Percentiles rank a stretch among this genome's conserved stretches.
These are phyloP conservation scores for Podospora conica DNA, from an alignment of 495 filamentous ascomycete species.

Conservation along the genomic window DNA sequence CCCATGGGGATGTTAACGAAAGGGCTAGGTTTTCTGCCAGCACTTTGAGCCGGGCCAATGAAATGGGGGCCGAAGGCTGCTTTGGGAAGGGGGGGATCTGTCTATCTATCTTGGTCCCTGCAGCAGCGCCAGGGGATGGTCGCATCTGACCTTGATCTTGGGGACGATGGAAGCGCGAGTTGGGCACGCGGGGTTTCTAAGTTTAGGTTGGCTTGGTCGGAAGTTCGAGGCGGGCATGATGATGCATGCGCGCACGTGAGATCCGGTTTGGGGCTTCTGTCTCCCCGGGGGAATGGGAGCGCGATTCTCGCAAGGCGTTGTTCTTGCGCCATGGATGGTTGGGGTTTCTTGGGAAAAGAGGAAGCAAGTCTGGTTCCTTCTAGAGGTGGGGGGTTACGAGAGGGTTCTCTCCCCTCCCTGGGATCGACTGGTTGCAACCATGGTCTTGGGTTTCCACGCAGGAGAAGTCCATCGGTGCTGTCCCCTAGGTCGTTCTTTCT, in stretches of 20 bases:
- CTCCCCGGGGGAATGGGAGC: no score
- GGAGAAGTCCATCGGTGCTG: no score
- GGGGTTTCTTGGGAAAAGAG: neutral
- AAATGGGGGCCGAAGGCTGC: neutral
- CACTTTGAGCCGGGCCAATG: neutral
- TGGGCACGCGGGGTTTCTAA: neutral
- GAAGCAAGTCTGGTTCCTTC: neutral
- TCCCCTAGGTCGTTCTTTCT: no score
- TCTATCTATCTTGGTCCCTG: neutral
- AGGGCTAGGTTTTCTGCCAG: neutral
- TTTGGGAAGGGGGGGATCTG: neutral
- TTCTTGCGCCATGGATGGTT: neutral
- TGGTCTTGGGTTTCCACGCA: neutral
- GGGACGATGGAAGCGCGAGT: neutral
- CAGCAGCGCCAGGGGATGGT: neutral
- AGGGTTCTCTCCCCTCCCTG: neutral
- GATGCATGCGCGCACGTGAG: no score
- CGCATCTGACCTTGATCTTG: neutral
- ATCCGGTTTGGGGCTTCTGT: no score
- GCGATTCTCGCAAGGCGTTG: neutral
- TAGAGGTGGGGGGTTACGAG: neutral
- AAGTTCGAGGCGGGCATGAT: neutral
- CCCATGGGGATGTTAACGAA: neutral
- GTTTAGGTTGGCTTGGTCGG: neutral
- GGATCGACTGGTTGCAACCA: no score